These are phyloP conservation scores for Chaetomium olivaceum DNA, from an alignment of 2,329 filamentous ascomycete genomes.

Conservation along the genomic window DNA sequence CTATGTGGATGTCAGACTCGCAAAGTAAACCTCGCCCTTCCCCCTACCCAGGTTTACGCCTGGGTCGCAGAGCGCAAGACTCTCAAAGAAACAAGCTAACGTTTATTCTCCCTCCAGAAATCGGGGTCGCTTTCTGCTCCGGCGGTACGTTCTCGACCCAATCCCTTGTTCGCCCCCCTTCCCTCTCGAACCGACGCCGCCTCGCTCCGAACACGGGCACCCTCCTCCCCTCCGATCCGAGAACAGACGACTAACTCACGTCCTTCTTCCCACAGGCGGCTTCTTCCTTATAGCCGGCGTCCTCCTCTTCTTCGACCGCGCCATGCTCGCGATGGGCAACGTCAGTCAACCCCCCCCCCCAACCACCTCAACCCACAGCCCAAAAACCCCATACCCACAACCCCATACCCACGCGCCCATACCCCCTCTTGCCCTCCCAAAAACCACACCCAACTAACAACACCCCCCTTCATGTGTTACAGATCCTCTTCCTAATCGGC, in stretches of 20 bases:
- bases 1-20: constrained; percentile 94
- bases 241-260: constrained; percentile 24
- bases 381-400: constrained; percentile 17
- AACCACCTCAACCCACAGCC: background rate
- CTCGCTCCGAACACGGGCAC: background rate
- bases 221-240: constrained; percentile 21
- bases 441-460: constrained; percentile 15
- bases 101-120: constrained; percentile 60
- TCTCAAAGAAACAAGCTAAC: constrained; percentile 33
- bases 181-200: background rate
- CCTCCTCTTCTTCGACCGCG: constrained; percentile 95
- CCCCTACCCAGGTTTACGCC: background rate
- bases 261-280: constrained; percentile 61
- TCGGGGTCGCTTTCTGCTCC: constrained; percentile 96
- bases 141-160: constrained; percentile 68
- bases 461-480: constrained; percentile 16
- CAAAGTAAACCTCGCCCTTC: constrained; percentile 65
- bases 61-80: constrained; percentile 17
- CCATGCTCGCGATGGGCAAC: constrained; percentile 98
- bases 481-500: constrained; percentile 98
- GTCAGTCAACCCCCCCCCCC: constrained; percentile 50
- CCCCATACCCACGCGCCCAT: constrained; percentile 19
- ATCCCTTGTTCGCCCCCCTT: background rate
- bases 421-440: constrained; percentile 75
- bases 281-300: constrained; percentile 95